Percentiles rank a stretch among this genome's conserved stretches.
Conservation (phyloP, 306 rosid species). For the Luffa acutangula region DNA sequence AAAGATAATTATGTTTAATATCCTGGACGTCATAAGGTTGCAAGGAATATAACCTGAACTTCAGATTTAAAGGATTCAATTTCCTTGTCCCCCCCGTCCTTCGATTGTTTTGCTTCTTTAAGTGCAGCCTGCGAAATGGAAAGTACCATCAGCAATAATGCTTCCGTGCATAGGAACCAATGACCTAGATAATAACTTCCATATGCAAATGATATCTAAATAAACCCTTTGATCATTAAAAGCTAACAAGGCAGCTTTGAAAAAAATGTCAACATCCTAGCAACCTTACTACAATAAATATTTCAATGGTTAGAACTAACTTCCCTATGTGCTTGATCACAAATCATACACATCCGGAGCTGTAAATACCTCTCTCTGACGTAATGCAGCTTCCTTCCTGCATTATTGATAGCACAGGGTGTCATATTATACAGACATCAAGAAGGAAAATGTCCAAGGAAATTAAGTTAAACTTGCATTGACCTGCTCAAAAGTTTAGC, state of each 20-base stretch:
- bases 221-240: not conserved
- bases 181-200: not conserved
- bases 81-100: slow-evolving; percentile 55
- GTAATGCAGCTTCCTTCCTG: slow-evolving; percentile 91
- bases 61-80: slow-evolving; percentile 47
- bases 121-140: slow-evolving; percentile 63
- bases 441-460: slow-evolving; percentile 16
- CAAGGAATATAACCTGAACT: slow-evolving; percentile 40
- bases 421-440: slow-evolving; percentile 13
- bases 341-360: not conserved
- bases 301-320: not conserved
- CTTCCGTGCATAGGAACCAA: not conserved
- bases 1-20: not conserved
- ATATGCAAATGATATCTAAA: not conserved
- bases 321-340: not conserved
- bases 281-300: not conserved
- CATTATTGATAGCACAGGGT: slow-evolving; percentile 17
- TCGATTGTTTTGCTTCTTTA: slow-evolving; percentile 59
- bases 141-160: slow-evolving; percentile 1
- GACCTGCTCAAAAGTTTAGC: slow-evolving; percentile 98
- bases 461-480: slow-evolving; percentile 19
- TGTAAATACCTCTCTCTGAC: slow-evolving; percentile 71
- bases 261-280: not conserved
- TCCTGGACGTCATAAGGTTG: not conserved
- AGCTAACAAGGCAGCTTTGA: not conserved